A percentile compares a stretch with the other conserved stretches of the same genome.
These are phyloP conservation scores for Mycena albidolilacea DNA, from an alignment of 768 basidiomycete species.

Conservation along the genomic window DNA sequence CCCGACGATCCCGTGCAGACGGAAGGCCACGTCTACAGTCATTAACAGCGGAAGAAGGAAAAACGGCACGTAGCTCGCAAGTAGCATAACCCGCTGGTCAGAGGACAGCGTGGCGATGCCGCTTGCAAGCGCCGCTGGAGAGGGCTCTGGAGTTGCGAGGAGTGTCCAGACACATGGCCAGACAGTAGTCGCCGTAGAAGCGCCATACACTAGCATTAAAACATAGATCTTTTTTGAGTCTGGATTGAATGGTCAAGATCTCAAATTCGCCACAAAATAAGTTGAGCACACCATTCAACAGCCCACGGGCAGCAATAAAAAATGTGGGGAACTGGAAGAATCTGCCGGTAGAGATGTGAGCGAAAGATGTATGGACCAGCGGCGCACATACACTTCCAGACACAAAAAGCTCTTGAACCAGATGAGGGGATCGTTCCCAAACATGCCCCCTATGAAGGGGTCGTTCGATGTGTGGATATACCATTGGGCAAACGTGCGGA, in stretches of 20 bases:
- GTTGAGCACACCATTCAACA: conserved; percentile 65
- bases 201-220: conserved; percentile 80
- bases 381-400: conserved; percentile 70
- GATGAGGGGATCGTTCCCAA: conserved; percentile 54
- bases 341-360: conserved; percentile 48
- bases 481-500: conserved; percentile 60
- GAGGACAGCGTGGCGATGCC: conserved; percentile 58
- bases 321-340: conserved; percentile 86
- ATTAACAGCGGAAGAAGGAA: conserved; percentile 79
- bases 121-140: conserved; percentile 36
- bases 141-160: conserved; percentile 64
- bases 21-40: conserved; percentile 77
- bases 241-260: conserved; percentile 40
- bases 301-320: conserved; percentile 72
- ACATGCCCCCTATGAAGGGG: conserved; percentile 69
- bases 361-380: neutral
- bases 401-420: conserved; percentile 79
- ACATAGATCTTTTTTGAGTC: conserved; percentile 69
- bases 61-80: conserved; percentile 84
- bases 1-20: conserved; percentile 51
- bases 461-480: conserved; percentile 76
- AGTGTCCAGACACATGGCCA: conserved; percentile 78
- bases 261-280: too few relatives aligned
- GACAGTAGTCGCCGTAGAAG: conserved; percentile 84
- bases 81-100: conserved; percentile 69